phyloP scores from a whole-genome alignment of 1,284 basidiomycete genomes.

The Stygiomarasmius scandens region DNA sequence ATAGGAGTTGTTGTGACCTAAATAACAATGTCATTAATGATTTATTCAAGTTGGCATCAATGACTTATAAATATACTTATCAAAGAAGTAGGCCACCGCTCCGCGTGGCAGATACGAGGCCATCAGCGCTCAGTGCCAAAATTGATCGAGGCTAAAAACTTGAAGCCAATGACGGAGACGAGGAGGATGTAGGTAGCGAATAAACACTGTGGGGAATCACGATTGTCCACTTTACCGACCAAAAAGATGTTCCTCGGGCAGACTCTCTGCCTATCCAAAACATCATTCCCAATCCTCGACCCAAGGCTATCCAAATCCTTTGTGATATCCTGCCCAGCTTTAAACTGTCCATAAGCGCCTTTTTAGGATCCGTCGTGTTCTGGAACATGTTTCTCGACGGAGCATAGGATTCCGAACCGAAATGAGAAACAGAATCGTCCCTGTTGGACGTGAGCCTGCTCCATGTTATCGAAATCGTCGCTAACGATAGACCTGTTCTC shows the following conservation, averaged over 20 bases:
- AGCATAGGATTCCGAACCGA: constrained; percentile 89
- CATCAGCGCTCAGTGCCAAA: too few species aligned
- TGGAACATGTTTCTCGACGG: too few species aligned
- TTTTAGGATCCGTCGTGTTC: too few species aligned
- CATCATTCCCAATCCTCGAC: constrained; percentile 56
- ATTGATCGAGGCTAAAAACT: constrained; percentile 95
- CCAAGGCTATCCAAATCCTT: constrained; percentile 70
- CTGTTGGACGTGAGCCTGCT: constrained; percentile 75
- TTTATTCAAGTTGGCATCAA: too few species aligned
- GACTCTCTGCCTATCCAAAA: constrained; percentile 79
- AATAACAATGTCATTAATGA: too few species aligned
- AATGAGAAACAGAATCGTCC: constrained; percentile 78
- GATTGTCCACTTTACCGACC: too few species aligned
- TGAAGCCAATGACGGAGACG: constrained; percentile 93
- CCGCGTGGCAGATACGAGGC: too few species aligned
- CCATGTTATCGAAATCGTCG: constrained; percentile 75
- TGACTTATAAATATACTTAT: too few species aligned
- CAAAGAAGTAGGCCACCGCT: too few species aligned
- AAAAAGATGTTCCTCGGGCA: too few species aligned
- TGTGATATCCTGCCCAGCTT: constrained; percentile 87
- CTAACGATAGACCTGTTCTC: constrained; percentile 74
- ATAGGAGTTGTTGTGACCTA: too few species aligned
- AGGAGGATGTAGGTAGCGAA: constrained; percentile 94
- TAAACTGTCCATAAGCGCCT: too few species aligned
- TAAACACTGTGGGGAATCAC: constrained; percentile 88